Evolutionary conservation across 371 early-diverging fungal genomes (phyloP).

Genomic region (Conidiobolus incongruus): DNA sequence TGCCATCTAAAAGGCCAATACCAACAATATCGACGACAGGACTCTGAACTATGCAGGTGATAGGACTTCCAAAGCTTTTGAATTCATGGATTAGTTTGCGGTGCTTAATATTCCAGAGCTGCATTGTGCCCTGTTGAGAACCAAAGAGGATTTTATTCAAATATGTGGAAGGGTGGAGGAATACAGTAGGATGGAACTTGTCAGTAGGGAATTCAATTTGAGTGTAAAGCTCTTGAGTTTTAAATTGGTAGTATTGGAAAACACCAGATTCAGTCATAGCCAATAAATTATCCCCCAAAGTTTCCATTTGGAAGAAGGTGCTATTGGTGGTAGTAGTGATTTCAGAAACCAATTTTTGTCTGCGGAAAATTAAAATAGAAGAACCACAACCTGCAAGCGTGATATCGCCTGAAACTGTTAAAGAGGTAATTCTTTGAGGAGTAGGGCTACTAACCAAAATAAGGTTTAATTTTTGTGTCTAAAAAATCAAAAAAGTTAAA

Average conservation of each 20-base stretch:
- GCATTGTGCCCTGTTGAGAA: slow-evolving; percentile 65
- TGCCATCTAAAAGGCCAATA: slow-evolving; percentile 70
- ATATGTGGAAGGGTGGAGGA: slow-evolving; percentile 88
- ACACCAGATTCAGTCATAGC: slow-evolving; percentile 57
- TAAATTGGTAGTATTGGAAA: too few species aligned
- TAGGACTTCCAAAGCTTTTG: slow-evolving; percentile 39
- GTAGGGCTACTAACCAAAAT: too few species aligned
- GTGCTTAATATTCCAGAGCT: slow-evolving; percentile 78
- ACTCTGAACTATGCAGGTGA: slow-evolving; percentile 58
- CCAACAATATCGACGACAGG: slow-evolving; percentile 87
- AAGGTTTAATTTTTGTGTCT: background rate
- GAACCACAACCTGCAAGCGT: too few species aligned
- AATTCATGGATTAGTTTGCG: slow-evolving; percentile 61
- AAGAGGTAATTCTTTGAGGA: too few species aligned
- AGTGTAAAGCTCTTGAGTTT: slow-evolving; percentile 31
- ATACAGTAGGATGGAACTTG: slow-evolving; percentile 38
- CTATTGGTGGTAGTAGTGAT: too few species aligned
- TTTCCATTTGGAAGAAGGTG: slow-evolving; percentile 22
- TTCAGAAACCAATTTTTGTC: too few species aligned
- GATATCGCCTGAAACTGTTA: too few species aligned
- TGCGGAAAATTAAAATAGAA: too few species aligned
- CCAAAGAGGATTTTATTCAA: slow-evolving; percentile 83
- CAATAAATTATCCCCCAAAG: slow-evolving; percentile 57
- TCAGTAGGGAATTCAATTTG: slow-evolving; percentile 47
- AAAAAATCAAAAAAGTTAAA: background rate